phyloP scores from a whole-genome alignment of 2,329 filamentous ascomycete genomes.

The Dryadomyces quercus-mongolicae region DNA sequence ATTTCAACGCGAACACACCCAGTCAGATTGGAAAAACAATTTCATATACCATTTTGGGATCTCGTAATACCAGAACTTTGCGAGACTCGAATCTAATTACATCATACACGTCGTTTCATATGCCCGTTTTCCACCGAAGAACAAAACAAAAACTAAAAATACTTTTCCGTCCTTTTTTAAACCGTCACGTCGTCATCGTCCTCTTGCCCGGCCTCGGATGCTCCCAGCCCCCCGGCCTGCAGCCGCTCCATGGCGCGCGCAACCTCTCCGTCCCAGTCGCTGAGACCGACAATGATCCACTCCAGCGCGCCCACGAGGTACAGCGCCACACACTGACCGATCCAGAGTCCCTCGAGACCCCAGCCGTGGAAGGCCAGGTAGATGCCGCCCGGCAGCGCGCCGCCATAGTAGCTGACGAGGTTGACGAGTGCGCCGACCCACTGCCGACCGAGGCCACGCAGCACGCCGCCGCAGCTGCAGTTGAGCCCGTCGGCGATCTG shows the following conservation, averaged over 20 bases:
- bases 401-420: slow-evolving; percentile 71
- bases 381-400: slow-evolving; percentile 69
- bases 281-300: slow-evolving; percentile 68
- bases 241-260: slow-evolving; percentile 58
- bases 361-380: slow-evolving; percentile 79
- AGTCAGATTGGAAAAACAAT: too few species aligned
- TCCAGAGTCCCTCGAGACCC: slow-evolving; percentile 70
- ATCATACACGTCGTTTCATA: too few species aligned
- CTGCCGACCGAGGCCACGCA: slow-evolving; percentile 77
- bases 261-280: slow-evolving; percentile 67
- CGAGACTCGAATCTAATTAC: too few species aligned
- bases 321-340: slow-evolving; percentile 70
- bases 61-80: too few species aligned
- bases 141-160: too few species aligned
- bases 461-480: slow-evolving; percentile 67
- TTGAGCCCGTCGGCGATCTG: slow-evolving; percentile 85
- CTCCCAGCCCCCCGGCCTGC: slow-evolving; percentile 30
- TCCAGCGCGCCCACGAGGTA: slow-evolving; percentile 69
- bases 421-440: slow-evolving; percentile 78
- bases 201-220: not conserved
- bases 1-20: too few species aligned
- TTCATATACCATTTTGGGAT: too few species aligned
- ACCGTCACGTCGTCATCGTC: not conserved
- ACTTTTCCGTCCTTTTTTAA: not conserved
- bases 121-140: too few species aligned